Percentiles rank a stretch among this genome's conserved stretches.
Evolutionary conservation across 75 land plant genomes (phyloP).

Genomic region (Pinus tabuliformis): DNA sequence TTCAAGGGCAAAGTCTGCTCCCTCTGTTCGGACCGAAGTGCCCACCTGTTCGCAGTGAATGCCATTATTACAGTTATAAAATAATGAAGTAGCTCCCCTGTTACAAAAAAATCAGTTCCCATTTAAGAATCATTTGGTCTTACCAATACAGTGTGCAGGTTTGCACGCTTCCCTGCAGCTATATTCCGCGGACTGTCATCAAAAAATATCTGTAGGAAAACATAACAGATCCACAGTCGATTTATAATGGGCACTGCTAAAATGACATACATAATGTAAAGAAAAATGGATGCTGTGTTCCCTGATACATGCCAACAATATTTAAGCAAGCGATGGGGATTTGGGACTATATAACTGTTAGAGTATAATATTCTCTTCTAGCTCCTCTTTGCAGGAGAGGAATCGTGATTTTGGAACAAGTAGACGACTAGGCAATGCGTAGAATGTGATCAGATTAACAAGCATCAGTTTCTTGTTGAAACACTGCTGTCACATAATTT

Average conservation of each 20-base stretch:
- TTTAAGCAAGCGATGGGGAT: not conserved
- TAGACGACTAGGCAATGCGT: no score
- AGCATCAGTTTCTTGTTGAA: no score
- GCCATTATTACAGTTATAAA: no score
- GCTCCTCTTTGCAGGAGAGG: no score
- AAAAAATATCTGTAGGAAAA: conserved; percentile 29
- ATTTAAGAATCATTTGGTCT: not conserved
- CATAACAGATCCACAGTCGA: not conserved
- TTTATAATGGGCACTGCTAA: no score
- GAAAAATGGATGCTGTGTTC: no score
- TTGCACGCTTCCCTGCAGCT: conserved; percentile 24
- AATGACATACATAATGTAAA: not conserved
- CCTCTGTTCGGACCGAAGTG: conserved; percentile 12
- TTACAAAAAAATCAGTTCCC: not conserved
- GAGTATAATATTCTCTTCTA: no score
- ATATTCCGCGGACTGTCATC: conserved; percentile 41
- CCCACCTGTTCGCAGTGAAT: conserved; percentile 14
- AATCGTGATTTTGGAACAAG: no score
- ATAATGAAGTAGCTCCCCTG: no score
- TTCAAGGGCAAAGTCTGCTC: conserved; percentile 29
- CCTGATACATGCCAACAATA: not conserved
- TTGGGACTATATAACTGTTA: no score
- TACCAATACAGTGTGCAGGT: conserved; percentile 33
- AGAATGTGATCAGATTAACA: no score
- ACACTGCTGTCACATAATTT: no score